Evolutionary conservation across 2,329 filamentous ascomycete species (phyloP), one percentile per base, ranked within the genome.

Genomic region (Pseudogymnoascus sp.): DNA sequence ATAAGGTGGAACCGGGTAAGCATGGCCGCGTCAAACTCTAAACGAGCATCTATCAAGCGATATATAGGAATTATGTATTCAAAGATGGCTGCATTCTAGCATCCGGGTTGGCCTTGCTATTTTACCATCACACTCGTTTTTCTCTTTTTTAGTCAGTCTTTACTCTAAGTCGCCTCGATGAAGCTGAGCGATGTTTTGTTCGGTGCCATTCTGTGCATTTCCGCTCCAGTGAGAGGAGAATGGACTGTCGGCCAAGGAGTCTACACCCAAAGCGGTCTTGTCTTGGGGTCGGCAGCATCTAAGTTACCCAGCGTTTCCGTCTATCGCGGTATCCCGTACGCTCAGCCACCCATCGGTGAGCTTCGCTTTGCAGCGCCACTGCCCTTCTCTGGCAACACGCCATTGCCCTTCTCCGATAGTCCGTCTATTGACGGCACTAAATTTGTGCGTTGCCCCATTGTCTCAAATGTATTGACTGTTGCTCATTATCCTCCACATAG

Each of bases 281-380:
- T 72, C 6, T 63, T 43, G 46, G 71, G 71, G 37, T 69, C 68
- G 61, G 65, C 69, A 43, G 69, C 66, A 16, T 63, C 59, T 8
- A 66, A 65, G 37, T 38, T 63, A 12, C 61, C 65, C 3, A 46
- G 64, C 38, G 65, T 67, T 14, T 63, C 62, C 7, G 61, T 65
- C 21, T 81, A 79, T 65, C 69, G 80, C 3, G 78, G 77, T 4
- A 77, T 84, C 8, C 82, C 81, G 0, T 84, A 79, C 68, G 82
- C 81, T 2, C 76, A 80, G 65, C 78, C 81, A 38, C 82, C 82
- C 0, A 73, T 79, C 16, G 79, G 77, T 1, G 69, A 77, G 63
- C 74, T 83, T 60, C 77, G 82, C 3, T 69, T 67, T 43, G 63
- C 64, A 11, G 67, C 68, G 3, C 63, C 69, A 9, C 66, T 65